Base-by-base conservation (phyloP, 345 rosid species). In the Eucalyptus shirleyi region DNA sequence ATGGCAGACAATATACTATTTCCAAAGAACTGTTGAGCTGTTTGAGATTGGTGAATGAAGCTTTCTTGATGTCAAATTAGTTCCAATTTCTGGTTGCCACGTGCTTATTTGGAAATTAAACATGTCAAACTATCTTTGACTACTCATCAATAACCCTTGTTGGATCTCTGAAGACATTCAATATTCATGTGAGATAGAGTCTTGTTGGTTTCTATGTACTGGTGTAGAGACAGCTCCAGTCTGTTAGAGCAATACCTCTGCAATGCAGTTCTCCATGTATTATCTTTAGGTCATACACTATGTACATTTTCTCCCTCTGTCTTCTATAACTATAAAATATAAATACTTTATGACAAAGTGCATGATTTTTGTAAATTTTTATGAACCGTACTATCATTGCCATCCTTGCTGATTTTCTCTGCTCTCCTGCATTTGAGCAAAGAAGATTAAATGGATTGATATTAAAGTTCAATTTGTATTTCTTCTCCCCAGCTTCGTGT, bases 401-500 rank as follows among this genome's bases (percentile, higher is more conserved):
- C 72, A 18, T 53, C 17, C 37, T 32, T 86, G 59, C 59, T 77
- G 88, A 44, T 86, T 87, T 47, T 53, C 26, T 69, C 50, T 40
- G 19, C 55, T n/a, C 59, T 67, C n/a, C 16, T 50, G 89, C 88
- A 86, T 32, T 60, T 23, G 88, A 40, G 60, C 86, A 77, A 50
- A 62, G 87, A 87, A 56, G 72, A 26, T 53, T 87, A 50, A 45
- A 7, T 80, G 83, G 56, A 82, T 55, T 50, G 50, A 55, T 59
- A 86, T 47, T 90, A 87, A 86, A 59, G 72, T 88, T 30, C 44
- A 69, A 32, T 89, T 87, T 21, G 50, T 32, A 81, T 72, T 80
- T 89, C 81, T 30, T 89, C 89, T 56, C 88, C 91, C 89, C 95
- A 98, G 99, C 92, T 98, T 97, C 93, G 97, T 98, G 92, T 93